A percentile compares a stretch with the other conserved stretches of the same genome.
Conservation (phyloP, 108 stramenopile genomes). For the Conticribra guillardii region DNA sequence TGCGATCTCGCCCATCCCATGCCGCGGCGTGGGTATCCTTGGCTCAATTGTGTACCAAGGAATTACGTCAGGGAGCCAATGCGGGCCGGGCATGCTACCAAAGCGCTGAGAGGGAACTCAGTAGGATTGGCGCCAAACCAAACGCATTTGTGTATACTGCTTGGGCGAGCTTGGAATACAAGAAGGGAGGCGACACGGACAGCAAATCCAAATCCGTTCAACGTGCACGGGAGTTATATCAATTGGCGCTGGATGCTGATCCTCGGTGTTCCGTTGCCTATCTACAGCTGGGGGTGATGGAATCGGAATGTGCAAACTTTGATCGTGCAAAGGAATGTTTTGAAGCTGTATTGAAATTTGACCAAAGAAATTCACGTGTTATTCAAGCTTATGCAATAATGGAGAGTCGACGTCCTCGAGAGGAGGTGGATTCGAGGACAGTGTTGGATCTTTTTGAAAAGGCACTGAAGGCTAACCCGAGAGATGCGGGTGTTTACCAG, state of each 20-base stretch:
- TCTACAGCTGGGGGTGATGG: slow-evolving; percentile 86
- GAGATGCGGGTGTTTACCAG: slow-evolving; percentile 88
- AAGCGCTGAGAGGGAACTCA: slow-evolving; percentile 75
- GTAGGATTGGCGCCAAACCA: slow-evolving; percentile 60
- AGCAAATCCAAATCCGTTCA: slow-evolving; percentile 39
- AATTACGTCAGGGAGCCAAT: slow-evolving; percentile 71
- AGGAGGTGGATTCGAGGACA: slow-evolving; percentile 71
- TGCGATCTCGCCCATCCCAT: slow-evolving; percentile 76
- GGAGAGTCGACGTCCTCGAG: slow-evolving; percentile 77
- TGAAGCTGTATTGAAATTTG: slow-evolving; percentile 79
- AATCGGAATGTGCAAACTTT: slow-evolving; percentile 77
- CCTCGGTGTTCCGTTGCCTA: slow-evolving; percentile 80
- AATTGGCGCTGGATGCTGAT: slow-evolving; percentile 72
- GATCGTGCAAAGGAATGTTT: slow-evolving; percentile 77
- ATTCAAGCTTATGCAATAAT: slow-evolving; percentile 91
- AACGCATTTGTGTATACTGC: slow-evolving; percentile 85
- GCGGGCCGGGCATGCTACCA: slow-evolving; percentile 82
- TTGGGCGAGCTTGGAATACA: slow-evolving; percentile 86
- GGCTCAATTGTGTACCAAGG: slow-evolving; percentile 83
- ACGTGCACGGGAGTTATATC: slow-evolving; percentile 66
- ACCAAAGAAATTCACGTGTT: slow-evolving; percentile 84
- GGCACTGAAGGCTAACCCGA: slow-evolving; percentile 77
- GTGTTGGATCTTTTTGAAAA: slow-evolving; percentile 87
- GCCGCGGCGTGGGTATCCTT: slow-evolving; percentile 86
- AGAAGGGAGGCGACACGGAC: slow-evolving; percentile 57